Evolutionary conservation across 2,329 filamentous ascomycete genomes (phyloP).

Genomic region (Gyromitra esculenta): DNA sequence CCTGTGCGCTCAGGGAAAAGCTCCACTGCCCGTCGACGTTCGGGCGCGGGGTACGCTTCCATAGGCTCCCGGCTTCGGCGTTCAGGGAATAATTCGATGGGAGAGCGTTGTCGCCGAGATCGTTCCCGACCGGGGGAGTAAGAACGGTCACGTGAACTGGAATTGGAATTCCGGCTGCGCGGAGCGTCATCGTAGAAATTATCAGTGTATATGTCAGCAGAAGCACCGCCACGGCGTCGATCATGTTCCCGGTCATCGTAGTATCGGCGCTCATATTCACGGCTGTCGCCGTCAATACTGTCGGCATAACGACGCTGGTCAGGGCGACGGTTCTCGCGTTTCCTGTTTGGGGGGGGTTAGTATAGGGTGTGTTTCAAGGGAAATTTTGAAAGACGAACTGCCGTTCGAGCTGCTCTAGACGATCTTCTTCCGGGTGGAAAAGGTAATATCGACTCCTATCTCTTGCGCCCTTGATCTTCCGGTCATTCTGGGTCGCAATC

Average conservation of each 20-base stretch:
- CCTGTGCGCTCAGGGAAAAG: constrained; percentile 53
- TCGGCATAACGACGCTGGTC: constrained; percentile 21
- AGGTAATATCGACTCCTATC: constrained; percentile 90
- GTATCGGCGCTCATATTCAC: constrained; percentile 53
- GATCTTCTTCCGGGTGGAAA: constrained; percentile 87
- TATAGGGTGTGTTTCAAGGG: background rate
- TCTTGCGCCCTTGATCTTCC: constrained; percentile 80
- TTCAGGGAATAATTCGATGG: constrained; percentile 55
- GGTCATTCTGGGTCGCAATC: constrained; percentile 77
- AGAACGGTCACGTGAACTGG: constrained; percentile 41
- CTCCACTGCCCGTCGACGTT: constrained; percentile 34
- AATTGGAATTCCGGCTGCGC: constrained; percentile 15
- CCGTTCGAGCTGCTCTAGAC: constrained; percentile 69
- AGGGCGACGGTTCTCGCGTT: constrained; percentile 38
- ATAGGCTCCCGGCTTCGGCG: constrained; percentile 31
- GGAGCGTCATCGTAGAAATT: constrained; percentile 52
- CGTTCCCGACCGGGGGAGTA: constrained; percentile 36
- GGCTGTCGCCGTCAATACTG: constrained; percentile 18
- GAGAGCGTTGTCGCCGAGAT: constrained; percentile 46
- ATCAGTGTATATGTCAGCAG: constrained; percentile 35
- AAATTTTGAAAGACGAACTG: constrained; percentile 21
- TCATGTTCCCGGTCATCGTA: constrained; percentile 48
- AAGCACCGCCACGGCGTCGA: constrained; percentile 32
- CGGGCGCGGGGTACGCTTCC: constrained; percentile 32
- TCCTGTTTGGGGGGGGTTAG: constrained; percentile 24